Evolutionary conservation across 1,284 basidiomycete species (phyloP).

Genomic region (Cryptococcus floricola): DNA sequence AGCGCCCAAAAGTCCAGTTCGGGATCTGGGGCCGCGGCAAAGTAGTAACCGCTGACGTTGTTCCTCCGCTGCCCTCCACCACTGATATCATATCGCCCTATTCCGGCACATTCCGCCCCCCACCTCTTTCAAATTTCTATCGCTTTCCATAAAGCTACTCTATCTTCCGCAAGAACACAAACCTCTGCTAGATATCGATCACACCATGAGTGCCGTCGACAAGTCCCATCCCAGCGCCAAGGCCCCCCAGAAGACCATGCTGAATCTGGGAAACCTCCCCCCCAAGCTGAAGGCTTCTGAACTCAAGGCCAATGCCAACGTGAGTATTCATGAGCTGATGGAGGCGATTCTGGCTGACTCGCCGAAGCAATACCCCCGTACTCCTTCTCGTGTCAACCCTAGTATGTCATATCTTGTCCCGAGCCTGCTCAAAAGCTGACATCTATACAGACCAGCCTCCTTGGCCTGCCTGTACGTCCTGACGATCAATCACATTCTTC

Average conservation of each 20-base stretch:
- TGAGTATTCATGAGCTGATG: slow-evolving; percentile 18
- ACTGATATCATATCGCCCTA: no score
- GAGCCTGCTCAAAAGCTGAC: slow-evolving; percentile 3
- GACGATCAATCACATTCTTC: not conserved
- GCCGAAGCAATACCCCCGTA: slow-evolving; percentile 50
- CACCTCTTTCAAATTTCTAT: not conserved
- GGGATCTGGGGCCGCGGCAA: no score
- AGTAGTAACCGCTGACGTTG: no score
- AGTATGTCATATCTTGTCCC: slow-evolving; percentile 28
- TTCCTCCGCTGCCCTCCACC: no score
- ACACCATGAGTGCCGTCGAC: slow-evolving; percentile 7
- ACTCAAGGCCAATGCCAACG: slow-evolving; percentile 37
- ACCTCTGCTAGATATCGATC: not conserved
- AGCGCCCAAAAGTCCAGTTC: no score
- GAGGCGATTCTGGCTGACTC: not conserved
- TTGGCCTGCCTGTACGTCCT: slow-evolving; percentile 71
- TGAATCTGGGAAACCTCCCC: slow-evolving; percentile 46
- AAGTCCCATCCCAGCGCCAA: slow-evolving; percentile 37
- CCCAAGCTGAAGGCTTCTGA: slow-evolving; percentile 45
- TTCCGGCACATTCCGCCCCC: not conserved
- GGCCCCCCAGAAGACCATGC: slow-evolving; percentile 38
- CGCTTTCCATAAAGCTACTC: not conserved
- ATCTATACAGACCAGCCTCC: slow-evolving; percentile 71
- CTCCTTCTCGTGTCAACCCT: slow-evolving; percentile 52
- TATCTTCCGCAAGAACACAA: not conserved